phyloP scores from a whole-genome alignment of 2,329 filamentous ascomycete species.

The Penicillium sp. region DNA sequence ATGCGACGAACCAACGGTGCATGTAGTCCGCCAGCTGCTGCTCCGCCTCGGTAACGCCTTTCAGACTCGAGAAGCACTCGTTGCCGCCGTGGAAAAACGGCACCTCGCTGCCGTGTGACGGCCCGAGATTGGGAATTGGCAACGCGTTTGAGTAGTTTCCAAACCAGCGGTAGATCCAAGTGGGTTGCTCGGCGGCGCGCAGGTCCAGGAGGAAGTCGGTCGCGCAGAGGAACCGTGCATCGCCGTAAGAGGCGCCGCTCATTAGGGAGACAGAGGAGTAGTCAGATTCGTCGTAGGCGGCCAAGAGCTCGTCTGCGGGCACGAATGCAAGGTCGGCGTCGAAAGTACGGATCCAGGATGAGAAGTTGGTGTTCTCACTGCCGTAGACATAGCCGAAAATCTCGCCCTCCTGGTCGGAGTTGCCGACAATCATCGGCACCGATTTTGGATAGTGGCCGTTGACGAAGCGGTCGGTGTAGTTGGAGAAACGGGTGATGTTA shows the following conservation, averaged over 20 bases:
- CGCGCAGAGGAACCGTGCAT: conserved; percentile 28
- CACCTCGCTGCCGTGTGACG: conserved; percentile 27
- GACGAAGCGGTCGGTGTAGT: conserved; percentile 25
- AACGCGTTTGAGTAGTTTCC: conserved; percentile 26
- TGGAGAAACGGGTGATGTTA: conserved; percentile 24
- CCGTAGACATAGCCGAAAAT: conserved; percentile 24
- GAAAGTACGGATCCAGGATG: conserved; percentile 24
- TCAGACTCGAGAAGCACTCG: conserved; percentile 23
- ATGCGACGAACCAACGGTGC: conserved; percentile 27
- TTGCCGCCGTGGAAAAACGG: conserved; percentile 31
- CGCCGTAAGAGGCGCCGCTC: conserved; percentile 28
- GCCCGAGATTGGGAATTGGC: conserved; percentile 16
- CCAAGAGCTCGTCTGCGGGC: conserved; percentile 16
- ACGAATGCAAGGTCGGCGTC: conserved; percentile 27
- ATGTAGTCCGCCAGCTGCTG: conserved; percentile 26
- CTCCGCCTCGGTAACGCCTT: conserved; percentile 19
- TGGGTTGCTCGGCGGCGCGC: conserved; percentile 22
- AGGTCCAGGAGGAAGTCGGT: conserved; percentile 25
- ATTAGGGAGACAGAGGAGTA: conserved; percentile 23
- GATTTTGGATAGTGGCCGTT: conserved; percentile 22
- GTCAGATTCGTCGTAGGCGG: conserved; percentile 20
- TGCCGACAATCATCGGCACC: conserved; percentile 25
- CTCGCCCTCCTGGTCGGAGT: conserved; percentile 27
- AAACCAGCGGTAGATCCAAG: conserved; percentile 30
- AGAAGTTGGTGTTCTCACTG: conserved; percentile 24